A percentile compares a stretch with the other conserved stretches of the same genome.
Evolutionary conservation across 495 filamentous ascomycete genomes (phyloP).

Genomic region (Viridothelium virens): DNA sequence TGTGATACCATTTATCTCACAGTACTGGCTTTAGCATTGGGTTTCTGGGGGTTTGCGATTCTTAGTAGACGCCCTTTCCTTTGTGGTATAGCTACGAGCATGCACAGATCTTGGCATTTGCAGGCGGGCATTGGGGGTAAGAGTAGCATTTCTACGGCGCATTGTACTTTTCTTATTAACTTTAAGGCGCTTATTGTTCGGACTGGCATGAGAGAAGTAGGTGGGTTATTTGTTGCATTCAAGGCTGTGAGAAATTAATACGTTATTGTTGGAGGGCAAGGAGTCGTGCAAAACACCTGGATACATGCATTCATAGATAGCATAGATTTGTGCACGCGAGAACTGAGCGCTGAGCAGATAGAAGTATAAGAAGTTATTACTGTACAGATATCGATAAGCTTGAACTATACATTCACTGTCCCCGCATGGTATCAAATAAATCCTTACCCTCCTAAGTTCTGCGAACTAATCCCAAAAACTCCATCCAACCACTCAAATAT

Average conservation of each 20-base stretch:
- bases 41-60: background rate
- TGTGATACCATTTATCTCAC: background rate
- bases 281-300: background rate
- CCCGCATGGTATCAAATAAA: background rate
- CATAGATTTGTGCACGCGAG: background rate
- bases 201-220: too few species aligned
- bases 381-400: background rate
- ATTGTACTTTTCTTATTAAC: background rate
- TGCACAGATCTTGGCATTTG: background rate
- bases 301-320: slow-evolving; percentile 1
- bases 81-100: background rate
- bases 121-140: background rate
- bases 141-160: background rate
- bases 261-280: background rate
- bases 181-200: background rate
- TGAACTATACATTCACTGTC: background rate
- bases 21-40: background rate
- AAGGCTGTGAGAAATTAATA: background rate
- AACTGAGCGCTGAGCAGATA: background rate
- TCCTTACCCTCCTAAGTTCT: background rate
- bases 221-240: background rate
- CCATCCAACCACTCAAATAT: slow-evolving; percentile 7
- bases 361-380: background rate
- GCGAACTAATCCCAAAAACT: slow-evolving; percentile 2
- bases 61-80: background rate